These are phyloP conservation scores for Apostasia ramifera DNA, from an alignment of 106 monocot species.

Conservation along the genomic window DNA sequence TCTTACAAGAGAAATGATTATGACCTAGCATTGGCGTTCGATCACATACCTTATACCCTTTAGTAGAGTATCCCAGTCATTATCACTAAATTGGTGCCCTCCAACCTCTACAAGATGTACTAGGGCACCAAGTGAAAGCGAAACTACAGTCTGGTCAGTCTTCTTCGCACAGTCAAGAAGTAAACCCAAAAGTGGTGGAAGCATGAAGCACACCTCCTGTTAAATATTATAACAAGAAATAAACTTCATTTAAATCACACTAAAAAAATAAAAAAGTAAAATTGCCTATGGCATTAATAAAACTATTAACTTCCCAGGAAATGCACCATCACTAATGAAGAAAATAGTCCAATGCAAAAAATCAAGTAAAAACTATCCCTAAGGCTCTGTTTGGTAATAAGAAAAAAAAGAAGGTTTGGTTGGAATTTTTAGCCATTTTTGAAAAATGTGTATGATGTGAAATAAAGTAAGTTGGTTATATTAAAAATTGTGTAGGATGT, in stretches of 20 bases:
- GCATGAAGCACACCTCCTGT: slow-evolving; percentile 97
- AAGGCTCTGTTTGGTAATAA: no score
- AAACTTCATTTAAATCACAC: not conserved
- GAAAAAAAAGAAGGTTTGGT: no score
- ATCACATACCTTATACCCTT: slow-evolving; percentile 73
- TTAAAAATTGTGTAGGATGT: no score
- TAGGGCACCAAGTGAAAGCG: slow-evolving; percentile 89
- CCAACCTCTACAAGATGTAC: slow-evolving; percentile 97
- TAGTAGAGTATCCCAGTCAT: slow-evolving; percentile 92
- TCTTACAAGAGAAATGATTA: not conserved
- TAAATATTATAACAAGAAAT: not conserved
- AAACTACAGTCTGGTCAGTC: slow-evolving; percentile 93
- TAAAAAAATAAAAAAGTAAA: not conserved
- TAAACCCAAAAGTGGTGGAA: slow-evolving; percentile 75
- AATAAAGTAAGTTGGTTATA: no score
- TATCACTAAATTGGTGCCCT: slow-evolving; percentile 84
- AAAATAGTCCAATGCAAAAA: no score
- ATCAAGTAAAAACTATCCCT: no score
- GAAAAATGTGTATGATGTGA: no score
- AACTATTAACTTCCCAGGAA: no score
- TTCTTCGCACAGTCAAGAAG: slow-evolving; percentile 99
- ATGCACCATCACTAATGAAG: no score
- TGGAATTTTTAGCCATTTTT: no score
- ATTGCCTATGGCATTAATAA: no score
- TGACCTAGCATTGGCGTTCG: not conserved